Evolutionary conservation across 1,139 yeast species (phyloP), one percentile per base, ranked within the genome.

Genomic region (Kodamaea sp.): DNA sequence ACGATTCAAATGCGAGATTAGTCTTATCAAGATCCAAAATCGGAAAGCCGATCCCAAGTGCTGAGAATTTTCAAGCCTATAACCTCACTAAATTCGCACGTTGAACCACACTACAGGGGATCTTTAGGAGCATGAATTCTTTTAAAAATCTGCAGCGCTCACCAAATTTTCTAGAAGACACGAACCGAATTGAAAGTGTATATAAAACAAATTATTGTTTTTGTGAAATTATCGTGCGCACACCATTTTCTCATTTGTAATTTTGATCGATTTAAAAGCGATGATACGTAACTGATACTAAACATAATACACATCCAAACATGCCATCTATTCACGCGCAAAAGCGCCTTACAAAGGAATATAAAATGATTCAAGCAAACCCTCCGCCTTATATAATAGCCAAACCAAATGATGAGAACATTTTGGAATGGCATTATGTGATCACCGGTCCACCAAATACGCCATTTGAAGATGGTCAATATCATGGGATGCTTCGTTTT

Each of bases 401-500:
- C n/a, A 80, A 82, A 43, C 96, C 97, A 3, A 78, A 81, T 44
- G 97, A 89, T 45, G 71, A 75, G 31, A 53, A 53, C 43, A 53
- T 54, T 27, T 48, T 54, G 38, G 72, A 73, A 52, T 84, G 94
- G 94, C 90, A 84, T 60, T 85, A 81, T 52, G 71, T 85, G 37
- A 79, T 85, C 34, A 78, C 82, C 1, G 97, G 97, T 0, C 96
- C 97, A 6, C 89, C 94, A 39, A 76, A 80, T 46, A 82, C 95
- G 0, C 95, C 95, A 5, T 90, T 84, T 57, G 83, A 73, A 42
- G 80, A 78, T 15, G 97, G 97, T 0, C 96, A 88, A 59, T 90
- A 84, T 58, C 95, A 89, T 56, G 97, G 97, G 2, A 77, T 88
- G 15, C 69, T 90, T 34, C 71, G 83, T 20, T 89, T 90, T 60